Conservation (phyloP, 2,329 filamentous ascomycete species). For the Tricladium varicosporioides region DNA sequence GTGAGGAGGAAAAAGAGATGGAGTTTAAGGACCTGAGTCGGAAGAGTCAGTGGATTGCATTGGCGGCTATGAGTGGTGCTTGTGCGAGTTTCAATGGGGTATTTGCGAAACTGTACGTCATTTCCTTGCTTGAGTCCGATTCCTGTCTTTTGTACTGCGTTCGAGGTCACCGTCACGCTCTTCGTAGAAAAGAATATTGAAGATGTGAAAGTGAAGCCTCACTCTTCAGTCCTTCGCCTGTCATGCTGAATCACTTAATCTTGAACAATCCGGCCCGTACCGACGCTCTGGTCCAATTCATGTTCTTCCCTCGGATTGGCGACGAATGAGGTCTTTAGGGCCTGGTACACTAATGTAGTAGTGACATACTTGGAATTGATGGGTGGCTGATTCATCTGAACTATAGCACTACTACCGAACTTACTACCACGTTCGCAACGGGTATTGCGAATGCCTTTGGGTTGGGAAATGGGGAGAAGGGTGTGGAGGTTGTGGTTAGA, state of each 20-base stretch:
- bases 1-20: constrained; percentile 19
- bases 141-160: no score
- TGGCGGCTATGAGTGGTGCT: constrained; percentile 70
- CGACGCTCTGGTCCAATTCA: no score
- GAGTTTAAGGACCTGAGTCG: constrained; percentile 34
- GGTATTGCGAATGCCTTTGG: constrained; percentile 44
- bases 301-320: no score
- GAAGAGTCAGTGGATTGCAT: constrained; percentile 58
- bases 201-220: no score
- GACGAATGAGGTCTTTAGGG: no score
- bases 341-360: neutral
- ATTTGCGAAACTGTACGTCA: constrained; percentile 71
- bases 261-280: no score
- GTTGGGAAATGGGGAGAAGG: constrained; percentile 42
- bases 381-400: constrained; percentile 1
- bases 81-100: constrained; percentile 76
- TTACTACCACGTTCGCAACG: constrained; percentile 52
- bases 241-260: no score
- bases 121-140: neutral
- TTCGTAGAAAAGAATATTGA: neutral
- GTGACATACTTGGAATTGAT: neutral
- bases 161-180: neutral
- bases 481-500: constrained; percentile 49
- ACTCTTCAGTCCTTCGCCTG: no score
- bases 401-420: constrained; percentile 50